Percentiles rank a stretch among this genome's conserved stretches.
Evolutionary conservation across 805 yeast genomes (phyloP).

Genomic region (Hanseniaspora osmophila): DNA sequence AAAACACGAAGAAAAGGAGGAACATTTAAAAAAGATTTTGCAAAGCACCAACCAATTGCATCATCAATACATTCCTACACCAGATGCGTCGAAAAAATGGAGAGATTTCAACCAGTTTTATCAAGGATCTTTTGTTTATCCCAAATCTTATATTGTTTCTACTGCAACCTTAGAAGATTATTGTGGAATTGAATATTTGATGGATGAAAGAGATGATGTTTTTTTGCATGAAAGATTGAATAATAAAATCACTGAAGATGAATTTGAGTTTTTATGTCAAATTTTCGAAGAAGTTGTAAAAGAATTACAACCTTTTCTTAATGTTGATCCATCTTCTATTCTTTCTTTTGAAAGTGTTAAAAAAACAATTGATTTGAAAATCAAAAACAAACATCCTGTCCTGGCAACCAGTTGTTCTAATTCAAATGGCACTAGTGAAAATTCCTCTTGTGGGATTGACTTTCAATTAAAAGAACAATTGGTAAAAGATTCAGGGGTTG

Average conservation of each 20-base stretch:
- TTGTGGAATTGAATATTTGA: constrained; percentile 66
- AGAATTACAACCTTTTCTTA: constrained; percentile 76
- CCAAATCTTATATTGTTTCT: constrained; percentile 70
- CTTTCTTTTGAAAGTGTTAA: constrained; percentile 54
- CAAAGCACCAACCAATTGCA: constrained; percentile 18
- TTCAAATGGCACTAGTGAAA: neutral
- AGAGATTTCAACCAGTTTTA: constrained; percentile 62
- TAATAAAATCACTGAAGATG: constrained; percentile 52
- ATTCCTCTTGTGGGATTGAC: constrained; percentile 12
- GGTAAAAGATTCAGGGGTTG: constrained; percentile 39
- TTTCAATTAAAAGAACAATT: constrained; percentile 45
- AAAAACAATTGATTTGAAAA: constrained; percentile 30
- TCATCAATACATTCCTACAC: constrained; percentile 73
- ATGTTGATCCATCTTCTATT: constrained; percentile 73
- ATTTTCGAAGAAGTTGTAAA: constrained; percentile 59
- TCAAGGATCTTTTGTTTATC: constrained; percentile 48
- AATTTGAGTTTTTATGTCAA: constrained; percentile 68
- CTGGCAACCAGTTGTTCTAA: constrained; percentile 2
- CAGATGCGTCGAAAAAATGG: constrained; percentile 84
- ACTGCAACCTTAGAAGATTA: constrained; percentile 96
- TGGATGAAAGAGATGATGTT: constrained; percentile 79
- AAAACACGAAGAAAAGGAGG: constrained; percentile 93
- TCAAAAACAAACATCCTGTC: constrained; percentile 14
- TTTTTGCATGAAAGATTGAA: constrained; percentile 35
- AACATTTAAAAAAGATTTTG: constrained; percentile 83